Percentiles rank a stretch among this genome's conserved stretches.
Evolutionary conservation across 805 yeast species (phyloP).

Genomic region (Schizosaccharomyces osmophilus): DNA sequence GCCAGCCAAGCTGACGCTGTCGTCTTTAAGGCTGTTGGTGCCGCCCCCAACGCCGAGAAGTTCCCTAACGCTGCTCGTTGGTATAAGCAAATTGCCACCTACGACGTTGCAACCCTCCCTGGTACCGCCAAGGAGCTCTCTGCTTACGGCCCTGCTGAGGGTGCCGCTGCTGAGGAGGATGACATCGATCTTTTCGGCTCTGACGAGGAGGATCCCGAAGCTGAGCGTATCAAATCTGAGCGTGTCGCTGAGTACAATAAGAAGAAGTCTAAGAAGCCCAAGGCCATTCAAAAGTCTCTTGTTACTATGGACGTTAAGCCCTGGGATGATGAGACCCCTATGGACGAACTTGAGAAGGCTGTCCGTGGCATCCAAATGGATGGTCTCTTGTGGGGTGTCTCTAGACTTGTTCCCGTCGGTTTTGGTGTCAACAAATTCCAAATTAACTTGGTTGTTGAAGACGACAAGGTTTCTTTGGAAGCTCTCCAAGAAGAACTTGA

Average conservation of each 20-base stretch:
- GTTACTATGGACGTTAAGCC: slow-evolving; percentile 96
- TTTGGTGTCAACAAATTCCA: slow-evolving; percentile 98
- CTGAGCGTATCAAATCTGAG: slow-evolving; percentile 90
- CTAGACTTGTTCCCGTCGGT: slow-evolving; percentile 88
- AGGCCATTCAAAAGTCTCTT: slow-evolving; percentile 94
- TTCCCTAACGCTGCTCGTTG: slow-evolving; percentile 93
- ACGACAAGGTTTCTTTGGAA: slow-evolving; percentile 78
- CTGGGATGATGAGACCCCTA: slow-evolving; percentile 98
- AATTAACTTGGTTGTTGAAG: slow-evolving; percentile 95
- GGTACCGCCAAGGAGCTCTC: slow-evolving; percentile 23
- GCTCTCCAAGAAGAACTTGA: slow-evolving; percentile 57
- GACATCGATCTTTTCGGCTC: slow-evolving; percentile 90
- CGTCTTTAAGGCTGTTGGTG: slow-evolving; percentile 60
- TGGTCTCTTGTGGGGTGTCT: slow-evolving; percentile 97
- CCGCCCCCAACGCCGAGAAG: slow-evolving; percentile 31
- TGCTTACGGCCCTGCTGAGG: slow-evolving; percentile 22
- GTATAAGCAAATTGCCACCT: slow-evolving; percentile 94
- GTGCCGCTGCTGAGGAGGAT: slow-evolving; percentile 53
- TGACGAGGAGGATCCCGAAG: slow-evolving; percentile 81
- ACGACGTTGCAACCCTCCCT: slow-evolving; percentile 58
- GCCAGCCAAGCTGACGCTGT: slow-evolving; percentile 92
- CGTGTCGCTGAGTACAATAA: slow-evolving; percentile 94
- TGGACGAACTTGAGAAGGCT: slow-evolving; percentile 65
- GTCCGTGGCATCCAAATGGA: slow-evolving; percentile 71
- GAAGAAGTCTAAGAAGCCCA: slow-evolving; percentile 92